Conservation (phyloP, 768 basidiomycete species). For the Leccinum barrowsii region DNA sequence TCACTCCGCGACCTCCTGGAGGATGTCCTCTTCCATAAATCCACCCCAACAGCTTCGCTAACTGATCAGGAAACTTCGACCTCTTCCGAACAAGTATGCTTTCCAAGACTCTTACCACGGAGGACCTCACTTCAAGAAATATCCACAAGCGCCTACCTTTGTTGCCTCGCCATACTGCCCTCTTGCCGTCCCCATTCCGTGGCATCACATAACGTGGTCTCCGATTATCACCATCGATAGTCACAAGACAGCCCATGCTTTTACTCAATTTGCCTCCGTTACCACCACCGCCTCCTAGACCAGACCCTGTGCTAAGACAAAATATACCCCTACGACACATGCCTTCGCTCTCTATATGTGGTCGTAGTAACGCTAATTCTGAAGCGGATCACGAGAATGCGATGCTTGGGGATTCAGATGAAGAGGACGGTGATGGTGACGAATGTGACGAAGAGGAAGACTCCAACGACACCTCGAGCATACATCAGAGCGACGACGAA, state of each 20-base stretch:
- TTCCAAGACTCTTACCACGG: not conserved
- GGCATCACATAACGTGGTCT: slow-evolving; percentile 34
- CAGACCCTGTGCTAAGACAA: slow-evolving; percentile 11
- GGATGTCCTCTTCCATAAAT: slow-evolving; percentile 7
- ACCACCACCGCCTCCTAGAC: slow-evolving; percentile 28
- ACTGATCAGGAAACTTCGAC: not conserved
- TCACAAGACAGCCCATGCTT: slow-evolving; percentile 44
- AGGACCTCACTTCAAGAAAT: not conserved
- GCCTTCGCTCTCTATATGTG: slow-evolving; percentile 49
- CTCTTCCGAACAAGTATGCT: not conserved
- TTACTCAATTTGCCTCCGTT: slow-evolving; percentile 51
- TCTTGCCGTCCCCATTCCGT: slow-evolving; percentile 21
- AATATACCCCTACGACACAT: slow-evolving; percentile 44
- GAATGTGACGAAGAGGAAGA: slow-evolving; percentile 30
- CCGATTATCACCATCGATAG: slow-evolving; percentile 45
- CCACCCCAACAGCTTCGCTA: slow-evolving; percentile 5
- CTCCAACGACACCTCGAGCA: slow-evolving; percentile 32
- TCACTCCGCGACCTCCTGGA: slow-evolving; percentile 14
- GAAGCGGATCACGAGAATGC: slow-evolving; percentile 21
- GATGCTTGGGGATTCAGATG: slow-evolving; percentile 30
- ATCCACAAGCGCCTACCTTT: slow-evolving; percentile 5
- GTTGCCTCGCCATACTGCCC: slow-evolving; percentile 8
- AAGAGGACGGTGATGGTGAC: slow-evolving; percentile 19
- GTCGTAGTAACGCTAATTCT: slow-evolving; percentile 24
- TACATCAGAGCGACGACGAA: slow-evolving; percentile 37